Base-by-base conservation (phyloP, 2,329 filamentous ascomycete genomes). In the Neodidymelliopsis sp. region DNA sequence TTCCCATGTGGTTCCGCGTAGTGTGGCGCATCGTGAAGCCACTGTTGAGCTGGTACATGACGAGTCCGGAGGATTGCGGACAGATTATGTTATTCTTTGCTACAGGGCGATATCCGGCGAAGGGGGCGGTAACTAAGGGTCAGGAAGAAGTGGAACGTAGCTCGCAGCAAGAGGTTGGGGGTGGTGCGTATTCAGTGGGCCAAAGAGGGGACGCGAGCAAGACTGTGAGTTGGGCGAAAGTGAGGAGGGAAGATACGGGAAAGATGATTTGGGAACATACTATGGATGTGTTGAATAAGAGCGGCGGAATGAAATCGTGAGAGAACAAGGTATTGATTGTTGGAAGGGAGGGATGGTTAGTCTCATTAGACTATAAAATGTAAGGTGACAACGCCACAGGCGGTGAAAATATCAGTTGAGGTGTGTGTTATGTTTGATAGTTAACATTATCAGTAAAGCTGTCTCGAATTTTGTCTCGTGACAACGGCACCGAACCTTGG, bases 251-350 rank as follows among this genome's bases (percentile, higher is more conserved):
- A n/a, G 63, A 66, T 22, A 66, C 62, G 1, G 57, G 45, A 23
- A 51, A 62, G 37, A 66, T 56, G 47, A 57, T 73, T n/a, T 71
- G 67, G 69, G 49, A 51, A 11, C 67, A 71, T 54, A 70, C 66
- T 1, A 55, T 62, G 30, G 63, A 66, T 15, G 60, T 67, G 1
- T 62, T 63, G 22, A 40, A 35, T 38, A 60, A 57, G 39, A 51
- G 64, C 25, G 48, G 54, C 3, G 46, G 54, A 13, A 22, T 18
- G 12, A 36, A 36, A 6, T 29, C 13, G 27, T 15, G n/a, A n/a
- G n/a, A n/a, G n/a, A n/a, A n/a, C n/a, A n/a, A n/a, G n/a, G n/a
- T n/a, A n/a, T n/a, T n/a, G n/a, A n/a, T n/a, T n/a, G n/a, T n/a
- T n/a, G n/a, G n/a, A n/a, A n/a, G n/a, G n/a, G n/a, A n/a, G n/a